Conservation (phyloP, 2,329 filamentous ascomycete species). For the Pseudogymnoascus verrucosus region DNA sequence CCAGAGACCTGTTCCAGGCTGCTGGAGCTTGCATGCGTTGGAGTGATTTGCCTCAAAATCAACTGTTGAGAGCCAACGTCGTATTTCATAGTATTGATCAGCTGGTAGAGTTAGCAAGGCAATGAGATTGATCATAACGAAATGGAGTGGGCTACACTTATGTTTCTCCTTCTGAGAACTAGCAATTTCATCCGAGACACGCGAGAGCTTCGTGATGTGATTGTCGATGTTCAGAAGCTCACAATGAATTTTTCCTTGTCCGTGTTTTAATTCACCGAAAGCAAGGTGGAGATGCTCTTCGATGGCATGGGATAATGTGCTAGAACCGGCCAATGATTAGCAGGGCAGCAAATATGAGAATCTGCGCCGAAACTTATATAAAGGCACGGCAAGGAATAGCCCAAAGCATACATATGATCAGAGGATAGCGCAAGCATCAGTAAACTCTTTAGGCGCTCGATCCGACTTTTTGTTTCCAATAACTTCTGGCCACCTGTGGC, state of each 20-base stretch:
- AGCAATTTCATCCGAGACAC: background rate
- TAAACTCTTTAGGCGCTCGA: background rate
- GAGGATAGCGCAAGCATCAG: background rate
- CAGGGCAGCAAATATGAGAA: background rate
- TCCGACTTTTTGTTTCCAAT: background rate
- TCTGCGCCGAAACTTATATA: background rate
- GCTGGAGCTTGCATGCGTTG: slow-evolving; percentile 10
- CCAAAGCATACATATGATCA: background rate
- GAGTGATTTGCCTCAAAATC: background rate
- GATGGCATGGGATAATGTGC: background rate
- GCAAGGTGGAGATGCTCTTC: background rate
- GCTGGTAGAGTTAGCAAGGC: background rate
- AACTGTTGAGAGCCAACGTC: background rate
- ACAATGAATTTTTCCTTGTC: background rate
- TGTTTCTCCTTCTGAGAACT: background rate
- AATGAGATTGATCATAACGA: background rate
- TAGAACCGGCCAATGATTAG: background rate
- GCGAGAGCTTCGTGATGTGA: background rate
- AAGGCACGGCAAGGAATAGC: background rate
- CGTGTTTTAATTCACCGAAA: background rate
- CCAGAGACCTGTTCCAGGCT: slow-evolving; percentile 18
- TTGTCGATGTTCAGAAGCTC: background rate
- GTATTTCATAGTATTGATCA: background rate
- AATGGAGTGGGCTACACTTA: background rate
- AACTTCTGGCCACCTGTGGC: background rate